Evolutionary conservation across 257 asterid genomes (phyloP).

Genomic region (Plectranthus barbatus): DNA sequence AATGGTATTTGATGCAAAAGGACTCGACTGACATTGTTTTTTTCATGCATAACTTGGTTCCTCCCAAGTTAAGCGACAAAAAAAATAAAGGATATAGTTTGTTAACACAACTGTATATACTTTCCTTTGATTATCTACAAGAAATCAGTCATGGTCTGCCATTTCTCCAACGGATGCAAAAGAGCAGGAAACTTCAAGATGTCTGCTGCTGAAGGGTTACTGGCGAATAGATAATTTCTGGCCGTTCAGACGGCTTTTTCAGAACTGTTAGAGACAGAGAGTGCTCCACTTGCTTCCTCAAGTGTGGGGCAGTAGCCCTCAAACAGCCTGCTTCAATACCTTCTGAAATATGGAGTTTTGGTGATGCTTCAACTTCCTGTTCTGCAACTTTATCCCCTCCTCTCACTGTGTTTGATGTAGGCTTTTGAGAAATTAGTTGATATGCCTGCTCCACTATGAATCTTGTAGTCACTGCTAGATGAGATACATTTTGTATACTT

Average conservation of each 20-base stretch:
- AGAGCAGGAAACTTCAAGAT: neutral
- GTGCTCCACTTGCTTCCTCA: conserved; percentile 16
- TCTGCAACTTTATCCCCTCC: neutral
- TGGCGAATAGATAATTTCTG: neutral
- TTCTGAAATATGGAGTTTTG: neutral
- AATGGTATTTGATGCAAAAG: neutral
- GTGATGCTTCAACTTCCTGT: neutral
- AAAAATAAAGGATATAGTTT: neutral
- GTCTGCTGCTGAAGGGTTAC: neutral
- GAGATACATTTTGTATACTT: neutral
- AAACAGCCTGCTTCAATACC: neutral
- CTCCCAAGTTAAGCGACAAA: neutral
- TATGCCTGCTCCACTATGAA: conserved; percentile 11
- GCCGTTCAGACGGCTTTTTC: neutral
- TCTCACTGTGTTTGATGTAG: neutral
- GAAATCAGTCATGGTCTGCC: neutral
- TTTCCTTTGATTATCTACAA: neutral
- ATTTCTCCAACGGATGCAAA: neutral
- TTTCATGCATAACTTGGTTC: neutral
- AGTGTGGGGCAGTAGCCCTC: conserved; percentile 51
- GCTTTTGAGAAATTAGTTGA: neutral
- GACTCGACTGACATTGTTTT: neutral
- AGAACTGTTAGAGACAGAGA: neutral
- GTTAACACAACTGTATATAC: neutral
- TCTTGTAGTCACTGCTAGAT: conserved; percentile 13